Conservation (phyloP, 306 rosid genomes). For the Trifolium fragiferum region DNA sequence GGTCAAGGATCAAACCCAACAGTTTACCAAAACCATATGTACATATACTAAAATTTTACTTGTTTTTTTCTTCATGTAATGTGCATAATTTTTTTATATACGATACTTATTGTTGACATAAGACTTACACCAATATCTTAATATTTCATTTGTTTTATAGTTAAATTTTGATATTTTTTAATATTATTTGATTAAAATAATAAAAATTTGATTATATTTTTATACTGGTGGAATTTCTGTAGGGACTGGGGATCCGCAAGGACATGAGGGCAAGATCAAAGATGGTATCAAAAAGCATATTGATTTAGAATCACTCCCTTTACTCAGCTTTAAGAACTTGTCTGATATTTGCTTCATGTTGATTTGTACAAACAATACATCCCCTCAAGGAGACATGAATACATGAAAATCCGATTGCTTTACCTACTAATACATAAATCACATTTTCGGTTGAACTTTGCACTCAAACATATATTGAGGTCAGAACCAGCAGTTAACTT, state of each 20-base stretch:
- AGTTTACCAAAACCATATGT: too few species aligned
- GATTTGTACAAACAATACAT: conserved; percentile 7
- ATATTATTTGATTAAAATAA: background rate
- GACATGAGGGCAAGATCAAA: background rate
- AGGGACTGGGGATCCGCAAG: background rate
- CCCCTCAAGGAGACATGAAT: background rate
- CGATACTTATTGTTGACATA: too few species aligned
- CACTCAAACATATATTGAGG: background rate
- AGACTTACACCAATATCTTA: too few species aligned
- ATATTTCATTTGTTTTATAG: background rate
- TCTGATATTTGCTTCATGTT: conserved; percentile 1
- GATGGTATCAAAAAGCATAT: background rate
- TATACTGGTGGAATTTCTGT: background rate
- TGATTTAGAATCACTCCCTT: background rate
- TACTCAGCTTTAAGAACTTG: background rate
- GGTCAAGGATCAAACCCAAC: too few species aligned
- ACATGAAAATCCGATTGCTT: background rate
- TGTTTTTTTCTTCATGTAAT: too few species aligned
- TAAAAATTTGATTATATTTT: background rate
- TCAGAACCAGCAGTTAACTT: conserved; percentile 15
- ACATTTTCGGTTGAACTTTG: background rate
- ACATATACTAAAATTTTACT: too few species aligned
- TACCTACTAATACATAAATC: background rate
- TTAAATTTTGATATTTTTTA: too few species aligned
- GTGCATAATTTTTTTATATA: too few species aligned